A percentile compares a stretch with the other conserved stretches of the same genome.
These are phyloP conservation scores for Solanum clarkiae DNA, from an alignment of 257 asterid genomes.

Conservation along the genomic window DNA sequence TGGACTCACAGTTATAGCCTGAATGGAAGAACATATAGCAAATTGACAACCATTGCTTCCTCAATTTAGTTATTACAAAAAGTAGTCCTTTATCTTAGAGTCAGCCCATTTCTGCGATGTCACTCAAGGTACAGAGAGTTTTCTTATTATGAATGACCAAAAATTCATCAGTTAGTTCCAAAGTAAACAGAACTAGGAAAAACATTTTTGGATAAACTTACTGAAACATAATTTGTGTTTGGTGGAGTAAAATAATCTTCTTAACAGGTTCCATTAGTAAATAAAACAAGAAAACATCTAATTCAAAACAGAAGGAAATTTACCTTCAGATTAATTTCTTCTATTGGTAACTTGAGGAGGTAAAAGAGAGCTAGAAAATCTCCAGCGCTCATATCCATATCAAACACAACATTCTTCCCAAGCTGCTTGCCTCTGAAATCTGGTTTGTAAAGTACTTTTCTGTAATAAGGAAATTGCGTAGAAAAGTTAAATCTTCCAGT, in stretches of 20 bases:
- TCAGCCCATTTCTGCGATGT: background rate
- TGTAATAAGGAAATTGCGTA: slow-evolving; percentile 45
- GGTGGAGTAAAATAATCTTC: background rate
- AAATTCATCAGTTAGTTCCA: background rate
- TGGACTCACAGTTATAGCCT: slow-evolving; percentile 73
- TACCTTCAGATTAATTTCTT: slow-evolving; percentile 68
- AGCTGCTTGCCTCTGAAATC: slow-evolving; percentile 29
- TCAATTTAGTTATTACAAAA: background rate
- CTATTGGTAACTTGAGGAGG: slow-evolving; percentile 67
- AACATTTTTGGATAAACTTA: background rate
- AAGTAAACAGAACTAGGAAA: background rate
- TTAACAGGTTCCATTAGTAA: background rate
- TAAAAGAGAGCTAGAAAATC: slow-evolving; percentile 80
- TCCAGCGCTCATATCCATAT: slow-evolving; percentile 96
- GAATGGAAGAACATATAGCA: background rate
- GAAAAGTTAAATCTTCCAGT: slow-evolving; percentile 61
- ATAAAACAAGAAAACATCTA: background rate
- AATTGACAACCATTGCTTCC: background rate
- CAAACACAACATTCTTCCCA: slow-evolving; percentile 62
- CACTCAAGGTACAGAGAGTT: background rate
- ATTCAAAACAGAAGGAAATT: background rate
- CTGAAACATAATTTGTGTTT: background rate
- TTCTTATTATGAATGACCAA: background rate
- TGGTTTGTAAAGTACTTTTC: slow-evolving; percentile 43
- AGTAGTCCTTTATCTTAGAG: background rate